Conservation (phyloP, 345 rosid species). For the Boechera retrofracta region DNA sequence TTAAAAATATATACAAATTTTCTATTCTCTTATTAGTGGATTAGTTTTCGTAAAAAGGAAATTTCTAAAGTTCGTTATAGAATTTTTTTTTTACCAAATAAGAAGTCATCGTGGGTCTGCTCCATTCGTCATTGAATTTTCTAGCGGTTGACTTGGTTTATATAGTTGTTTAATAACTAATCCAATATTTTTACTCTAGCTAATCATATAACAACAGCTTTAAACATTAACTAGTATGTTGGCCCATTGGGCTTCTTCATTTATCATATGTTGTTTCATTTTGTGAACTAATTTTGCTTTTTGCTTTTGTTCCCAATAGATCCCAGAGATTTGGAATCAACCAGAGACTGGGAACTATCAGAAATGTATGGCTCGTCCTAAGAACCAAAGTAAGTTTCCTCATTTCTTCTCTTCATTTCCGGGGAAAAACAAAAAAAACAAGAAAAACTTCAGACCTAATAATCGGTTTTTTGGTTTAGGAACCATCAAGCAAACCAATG, state of each 20-base stretch:
- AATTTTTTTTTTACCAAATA: background rate
- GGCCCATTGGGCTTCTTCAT: slow-evolving; percentile 36
- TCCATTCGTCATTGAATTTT: slow-evolving; percentile 35
- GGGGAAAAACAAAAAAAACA: background rate
- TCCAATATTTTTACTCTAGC: slow-evolving; percentile 11
- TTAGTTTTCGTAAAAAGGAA: slow-evolving; percentile 17
- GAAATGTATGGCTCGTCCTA: slow-evolving; percentile 56
- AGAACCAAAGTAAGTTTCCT: slow-evolving; percentile 49
- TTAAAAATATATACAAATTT: background rate
- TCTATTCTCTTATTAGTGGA: slow-evolving; percentile 12
- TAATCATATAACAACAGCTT: slow-evolving; percentile 11
- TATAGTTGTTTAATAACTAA: slow-evolving; percentile 5
- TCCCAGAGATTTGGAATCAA: slow-evolving; percentile 60
- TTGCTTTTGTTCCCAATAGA: slow-evolving; percentile 37
- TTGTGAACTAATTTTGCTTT: slow-evolving; percentile 1
- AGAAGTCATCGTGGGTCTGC: slow-evolving; percentile 35
- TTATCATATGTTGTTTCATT: background rate
- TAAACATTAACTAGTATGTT: background rate
- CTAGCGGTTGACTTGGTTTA: slow-evolving; percentile 37
- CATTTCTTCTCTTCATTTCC: background rate
- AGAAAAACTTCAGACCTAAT: background rate
- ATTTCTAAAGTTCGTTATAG: slow-evolving; percentile 17
- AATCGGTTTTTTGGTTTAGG: background rate
- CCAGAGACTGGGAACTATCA: slow-evolving; percentile 48
- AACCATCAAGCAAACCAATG: slow-evolving; percentile 46